Evolutionary conservation across 139 green algal species (phyloP).

Genomic region (Chlorokybus atmophyticus): DNA sequence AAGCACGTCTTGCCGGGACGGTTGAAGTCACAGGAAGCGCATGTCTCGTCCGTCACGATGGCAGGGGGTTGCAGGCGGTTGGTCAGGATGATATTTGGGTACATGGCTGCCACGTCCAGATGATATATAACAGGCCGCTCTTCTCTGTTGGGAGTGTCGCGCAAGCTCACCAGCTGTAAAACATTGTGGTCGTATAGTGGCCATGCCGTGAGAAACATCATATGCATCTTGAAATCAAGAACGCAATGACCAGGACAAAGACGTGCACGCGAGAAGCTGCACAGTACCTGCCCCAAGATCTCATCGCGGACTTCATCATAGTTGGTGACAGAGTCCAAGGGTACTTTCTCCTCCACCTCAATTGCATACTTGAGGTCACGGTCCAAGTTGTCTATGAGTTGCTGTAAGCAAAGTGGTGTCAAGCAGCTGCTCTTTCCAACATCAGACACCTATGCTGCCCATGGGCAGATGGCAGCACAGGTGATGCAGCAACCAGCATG

Average conservation of each 20-base stretch:
- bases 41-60: slow-evolving; percentile 65
- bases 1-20: slow-evolving; percentile 82
- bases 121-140: slow-evolving; percentile 92
- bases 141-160: slow-evolving; percentile 63
- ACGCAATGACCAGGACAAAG: too few species aligned
- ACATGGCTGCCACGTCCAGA: slow-evolving; percentile 96
- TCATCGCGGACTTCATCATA: slow-evolving; percentile 32
- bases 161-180: slow-evolving; percentile 51
- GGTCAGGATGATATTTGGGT: slow-evolving; percentile 99
- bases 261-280: too few species aligned
- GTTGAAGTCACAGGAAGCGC: slow-evolving; percentile 94
- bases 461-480: neutral
- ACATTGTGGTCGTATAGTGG: neutral
- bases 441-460: neutral
- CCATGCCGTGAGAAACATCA: too few species aligned
- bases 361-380: slow-evolving; percentile 76
- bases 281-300: slow-evolving; percentile 33
- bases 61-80: slow-evolving; percentile 52
- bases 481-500: neutral
- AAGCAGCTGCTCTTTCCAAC: too few species aligned
- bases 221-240: too few species aligned
- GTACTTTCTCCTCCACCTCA: slow-evolving; percentile 38
- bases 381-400: slow-evolving; percentile 80
- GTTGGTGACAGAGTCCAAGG: slow-evolving; percentile 28
- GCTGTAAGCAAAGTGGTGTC: slow-evolving; percentile 33